Conservation (phyloP, 495 filamentous ascomycete species). For the Penicillium coprophilum region DNA sequence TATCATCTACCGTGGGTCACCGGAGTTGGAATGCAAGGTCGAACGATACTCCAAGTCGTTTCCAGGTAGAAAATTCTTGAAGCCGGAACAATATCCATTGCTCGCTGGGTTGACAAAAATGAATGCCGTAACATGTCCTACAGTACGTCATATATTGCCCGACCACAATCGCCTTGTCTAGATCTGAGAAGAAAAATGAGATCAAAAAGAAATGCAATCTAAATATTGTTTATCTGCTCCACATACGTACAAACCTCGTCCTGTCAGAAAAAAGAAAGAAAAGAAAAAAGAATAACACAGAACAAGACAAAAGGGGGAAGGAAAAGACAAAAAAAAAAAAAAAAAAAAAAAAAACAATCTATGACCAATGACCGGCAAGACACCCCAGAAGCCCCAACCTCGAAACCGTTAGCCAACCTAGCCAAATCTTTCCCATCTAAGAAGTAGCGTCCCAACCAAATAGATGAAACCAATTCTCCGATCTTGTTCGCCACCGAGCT, state of each 20-base stretch:
- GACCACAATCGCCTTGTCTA: neutral
- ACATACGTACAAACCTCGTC: too few relatives aligned
- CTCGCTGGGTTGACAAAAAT: too few relatives aligned
- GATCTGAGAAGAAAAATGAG: neutral
- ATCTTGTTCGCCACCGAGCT: neutral
- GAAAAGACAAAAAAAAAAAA: neutral
- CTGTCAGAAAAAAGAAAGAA: neutral
- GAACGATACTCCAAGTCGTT: neutral
- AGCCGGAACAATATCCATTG: too few relatives aligned
- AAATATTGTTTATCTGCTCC: too few relatives aligned
- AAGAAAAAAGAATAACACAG: neutral
- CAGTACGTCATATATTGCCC: neutral
- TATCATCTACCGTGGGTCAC: neutral
- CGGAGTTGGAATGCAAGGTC: neutral
- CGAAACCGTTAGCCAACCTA: neutral
- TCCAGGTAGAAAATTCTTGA: too few relatives aligned
- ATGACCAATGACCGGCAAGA: neutral
- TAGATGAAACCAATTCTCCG: neutral
- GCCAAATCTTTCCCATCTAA: neutral
- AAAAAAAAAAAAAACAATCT: slow-evolving; percentile 1
- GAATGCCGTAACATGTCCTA: too few relatives aligned
- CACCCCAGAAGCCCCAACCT: neutral
- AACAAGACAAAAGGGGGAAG: too few relatives aligned
- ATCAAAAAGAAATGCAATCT: too few relatives aligned
- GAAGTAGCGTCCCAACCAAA: neutral